phyloP scores from a whole-genome alignment of 2,329 filamentous ascomycete genomes.

The Penicillium sp. region DNA sequence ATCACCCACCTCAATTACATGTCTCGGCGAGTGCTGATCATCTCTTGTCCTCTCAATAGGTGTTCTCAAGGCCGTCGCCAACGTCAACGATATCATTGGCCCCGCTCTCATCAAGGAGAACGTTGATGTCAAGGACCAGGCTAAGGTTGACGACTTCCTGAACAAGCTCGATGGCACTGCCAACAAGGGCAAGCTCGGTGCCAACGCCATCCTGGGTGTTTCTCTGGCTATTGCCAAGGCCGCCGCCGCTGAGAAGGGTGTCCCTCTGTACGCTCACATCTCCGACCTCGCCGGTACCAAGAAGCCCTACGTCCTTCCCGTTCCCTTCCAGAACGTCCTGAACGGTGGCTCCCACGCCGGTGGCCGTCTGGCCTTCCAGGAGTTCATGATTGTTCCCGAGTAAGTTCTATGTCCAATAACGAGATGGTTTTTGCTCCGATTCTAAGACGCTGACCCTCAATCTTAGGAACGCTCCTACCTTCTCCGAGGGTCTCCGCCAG shows the following conservation, averaged over 20 bases:
- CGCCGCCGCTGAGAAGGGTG: slow-evolving; percentile 83
- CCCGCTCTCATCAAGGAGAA: slow-evolving; percentile 81
- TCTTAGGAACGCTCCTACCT: slow-evolving; percentile 75
- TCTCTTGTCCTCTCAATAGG: slow-evolving; percentile 31
- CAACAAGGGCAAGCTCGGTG: slow-evolving; percentile 87
- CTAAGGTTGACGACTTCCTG: slow-evolving; percentile 80
- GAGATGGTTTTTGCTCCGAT: no score
- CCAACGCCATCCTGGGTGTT: slow-evolving; percentile 87
- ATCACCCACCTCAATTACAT: not conserved
- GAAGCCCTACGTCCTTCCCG: slow-evolving; percentile 88
- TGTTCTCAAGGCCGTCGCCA: slow-evolving; percentile 81
- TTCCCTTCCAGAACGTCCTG: slow-evolving; percentile 92
- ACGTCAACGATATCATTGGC: slow-evolving; percentile 81
- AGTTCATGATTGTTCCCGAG: slow-evolving; percentile 93
- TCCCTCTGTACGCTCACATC: slow-evolving; percentile 86
- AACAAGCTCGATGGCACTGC: slow-evolving; percentile 81
- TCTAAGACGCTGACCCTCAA: slow-evolving; percentile 5
- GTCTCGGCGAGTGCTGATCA: not conserved
- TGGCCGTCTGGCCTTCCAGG: slow-evolving; percentile 92
- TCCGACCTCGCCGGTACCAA: slow-evolving; percentile 87
- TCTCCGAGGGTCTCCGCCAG: slow-evolving; percentile 95
- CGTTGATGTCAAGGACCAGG: slow-evolving; percentile 85
- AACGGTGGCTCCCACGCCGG: slow-evolving; percentile 96
- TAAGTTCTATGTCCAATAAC: slow-evolving; percentile 47
- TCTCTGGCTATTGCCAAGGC: slow-evolving; percentile 85